Evolutionary conservation across 805 yeast species (phyloP).

Genomic region (Saturnispora dispora): DNA sequence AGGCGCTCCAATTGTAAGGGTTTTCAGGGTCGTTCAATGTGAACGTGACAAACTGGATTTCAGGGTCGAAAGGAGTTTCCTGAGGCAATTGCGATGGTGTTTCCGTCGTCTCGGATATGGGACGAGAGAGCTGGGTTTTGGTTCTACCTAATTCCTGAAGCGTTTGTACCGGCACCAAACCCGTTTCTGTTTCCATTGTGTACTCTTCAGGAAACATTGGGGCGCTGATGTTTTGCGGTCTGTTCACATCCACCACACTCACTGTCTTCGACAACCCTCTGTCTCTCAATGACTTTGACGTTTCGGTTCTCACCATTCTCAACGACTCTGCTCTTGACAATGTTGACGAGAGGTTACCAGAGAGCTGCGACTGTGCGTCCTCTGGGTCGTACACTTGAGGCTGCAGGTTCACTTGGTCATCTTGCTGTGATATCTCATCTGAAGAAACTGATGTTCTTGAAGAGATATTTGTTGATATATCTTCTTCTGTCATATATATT

Average conservation of each 20-base stretch:
- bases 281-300: constrained; percentile 56
- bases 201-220: constrained; percentile 92
- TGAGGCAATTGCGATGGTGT: constrained; percentile 17
- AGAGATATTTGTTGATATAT: neutral
- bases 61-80: constrained; percentile 40
- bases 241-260: constrained; percentile 47
- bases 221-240: constrained; percentile 43
- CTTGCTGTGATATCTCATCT: neutral
- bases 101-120: constrained; percentile 15
- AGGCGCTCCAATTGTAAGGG: constrained; percentile 74
- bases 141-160: constrained; percentile 58
- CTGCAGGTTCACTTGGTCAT: neutral
- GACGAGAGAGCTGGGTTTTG: constrained; percentile 19
- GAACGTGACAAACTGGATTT: constrained; percentile 80
- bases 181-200: constrained; percentile 79
- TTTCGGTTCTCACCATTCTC: constrained; percentile 54
- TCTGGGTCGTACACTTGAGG: constrained; percentile 38
- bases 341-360: constrained; percentile 24
- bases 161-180: constrained; percentile 74
- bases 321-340: constrained; percentile 29
- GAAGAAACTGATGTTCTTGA: constrained; percentile 9
- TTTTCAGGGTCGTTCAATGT: constrained; percentile 73
- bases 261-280: constrained; percentile 49
- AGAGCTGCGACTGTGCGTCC: constrained; percentile 38
- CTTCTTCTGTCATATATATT: neutral